Evolutionary conservation across 805 yeast genomes (phyloP), one percentile per base, ranked within the genome.

Genomic region (Yarrowia keelungensis): DNA sequence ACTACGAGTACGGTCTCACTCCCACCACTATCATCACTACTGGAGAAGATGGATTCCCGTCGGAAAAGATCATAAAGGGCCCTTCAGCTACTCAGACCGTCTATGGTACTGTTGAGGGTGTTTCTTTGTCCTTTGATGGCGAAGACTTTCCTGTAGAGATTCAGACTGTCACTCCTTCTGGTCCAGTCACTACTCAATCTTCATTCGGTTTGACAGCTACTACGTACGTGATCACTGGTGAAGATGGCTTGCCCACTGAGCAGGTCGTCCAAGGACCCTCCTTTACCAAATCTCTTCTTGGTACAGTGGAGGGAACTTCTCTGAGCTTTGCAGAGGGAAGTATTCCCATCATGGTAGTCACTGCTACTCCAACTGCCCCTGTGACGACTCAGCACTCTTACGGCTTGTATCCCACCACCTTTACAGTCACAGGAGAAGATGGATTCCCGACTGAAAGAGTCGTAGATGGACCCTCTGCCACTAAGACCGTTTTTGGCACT

Each of bases 181-280:
- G n/a, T 5, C 50, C 50, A 11, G 50, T 46, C 2, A 22, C 50
- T 22, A 46, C 50, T 22, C 35, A 12, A 5, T 22, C n/a, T 5
- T 11, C 50, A 3, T 46, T 46, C 11, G 50, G 35, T 11, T 5
- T 46, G n/a, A 7, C 16, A 3, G 50, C 50, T 2, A 46, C 50
- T 9, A 46, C 32, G 3, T 46, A 22, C 50, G 22, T n/a, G 8
- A 8, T 19, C n/a, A 19, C 35, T 12, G 50, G 50, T 5, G 50
- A 46, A 14, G 50, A 46, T 12, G 50, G 50, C 5, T 12, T 46
- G 50, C 50, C 50, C 10, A 46, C 50, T 22, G 35, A 46, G n/a
- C 35, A 46, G 10, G 35, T 46, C 3, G 10, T 19, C n/a, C 5
- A 46, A 8, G 50, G 32, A 2, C 50, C 50, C 9, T 46, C 50